Evolutionary conservation across 2,329 filamentous ascomycete genomes (phyloP).

Genomic region (Fusarium citri): DNA sequence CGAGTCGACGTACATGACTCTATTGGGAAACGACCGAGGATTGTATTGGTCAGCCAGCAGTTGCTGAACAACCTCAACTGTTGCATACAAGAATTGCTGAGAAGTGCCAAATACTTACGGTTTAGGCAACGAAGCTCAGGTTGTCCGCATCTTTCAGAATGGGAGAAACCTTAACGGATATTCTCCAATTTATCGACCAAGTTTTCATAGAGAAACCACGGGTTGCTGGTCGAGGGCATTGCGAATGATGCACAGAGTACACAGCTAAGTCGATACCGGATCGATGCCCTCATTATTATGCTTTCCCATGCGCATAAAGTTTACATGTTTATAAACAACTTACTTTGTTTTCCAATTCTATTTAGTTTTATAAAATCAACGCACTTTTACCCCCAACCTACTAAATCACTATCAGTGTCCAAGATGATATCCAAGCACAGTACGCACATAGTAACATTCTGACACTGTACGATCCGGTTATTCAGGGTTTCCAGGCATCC

Average conservation of each 20-base stretch:
- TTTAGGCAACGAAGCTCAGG: background rate
- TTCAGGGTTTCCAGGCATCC: conserved; percentile 25
- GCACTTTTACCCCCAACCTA: background rate
- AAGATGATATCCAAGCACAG: conserved; percentile 1
- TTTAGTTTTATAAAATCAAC: background rate
- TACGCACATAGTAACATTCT: background rate
- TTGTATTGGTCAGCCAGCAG: background rate
- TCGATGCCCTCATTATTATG: background rate
- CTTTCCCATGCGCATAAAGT: background rate
- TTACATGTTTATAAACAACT: background rate
- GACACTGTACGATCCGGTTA: conserved; percentile 21
- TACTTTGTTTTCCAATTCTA: background rate
- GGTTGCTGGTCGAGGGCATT: background rate
- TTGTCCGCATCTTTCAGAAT: background rate
- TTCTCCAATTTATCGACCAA: background rate
- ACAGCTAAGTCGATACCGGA: background rate
- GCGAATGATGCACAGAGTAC: background rate
- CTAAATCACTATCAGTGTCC: background rate
- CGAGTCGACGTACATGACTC: background rate
- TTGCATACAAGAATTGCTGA: background rate
- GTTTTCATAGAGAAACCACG: background rate
- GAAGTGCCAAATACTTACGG: background rate
- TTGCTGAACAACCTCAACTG: background rate
- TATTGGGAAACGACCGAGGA: conserved; percentile 2
- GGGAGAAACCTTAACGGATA: background rate